Conservation (phyloP, 768 basidiomycete species). For the Suillus paluster region DNA sequence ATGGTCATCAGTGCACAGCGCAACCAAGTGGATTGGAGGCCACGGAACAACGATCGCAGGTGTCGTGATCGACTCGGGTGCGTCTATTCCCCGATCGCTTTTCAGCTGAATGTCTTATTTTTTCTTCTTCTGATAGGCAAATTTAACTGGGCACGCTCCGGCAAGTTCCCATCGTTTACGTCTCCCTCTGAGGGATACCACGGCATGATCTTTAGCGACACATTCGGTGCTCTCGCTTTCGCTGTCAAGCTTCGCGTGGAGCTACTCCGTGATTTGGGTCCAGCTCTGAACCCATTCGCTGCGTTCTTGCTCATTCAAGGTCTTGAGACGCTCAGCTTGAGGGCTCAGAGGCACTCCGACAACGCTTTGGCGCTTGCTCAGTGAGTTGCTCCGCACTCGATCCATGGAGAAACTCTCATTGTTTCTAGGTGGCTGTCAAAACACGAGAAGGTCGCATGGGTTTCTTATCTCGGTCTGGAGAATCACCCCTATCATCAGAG, state of each 20-base stretch:
- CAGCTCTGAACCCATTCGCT: conserved; percentile 56
- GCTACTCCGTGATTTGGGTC: conserved; percentile 57
- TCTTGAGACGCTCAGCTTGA: conserved; percentile 64
- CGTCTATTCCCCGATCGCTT: conserved; percentile 17
- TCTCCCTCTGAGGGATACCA: conserved; percentile 62
- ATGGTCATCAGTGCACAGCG: conserved; percentile 48
- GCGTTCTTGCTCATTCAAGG: conserved; percentile 65
- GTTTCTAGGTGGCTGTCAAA: conserved; percentile 53
- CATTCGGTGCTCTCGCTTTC: conserved; percentile 55
- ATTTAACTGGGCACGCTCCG: conserved; percentile 58
- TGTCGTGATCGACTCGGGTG: conserved; percentile 62
- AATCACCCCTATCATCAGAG: conserved; percentile 62
- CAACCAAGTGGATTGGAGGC: conserved; percentile 72
- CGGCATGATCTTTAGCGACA: conserved; percentile 53
- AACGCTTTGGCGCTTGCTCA: conserved; percentile 60
- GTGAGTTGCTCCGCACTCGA: conserved; percentile 20
- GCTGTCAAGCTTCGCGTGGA: conserved; percentile 56
- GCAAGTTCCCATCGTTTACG: conserved; percentile 61
- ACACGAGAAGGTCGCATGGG: conserved; percentile 74
- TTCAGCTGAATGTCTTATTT: background rate
- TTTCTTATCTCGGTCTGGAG: conserved; percentile 74
- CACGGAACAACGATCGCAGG: conserved; percentile 73
- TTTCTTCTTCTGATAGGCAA: conserved; percentile 46
- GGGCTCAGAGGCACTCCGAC: conserved; percentile 59
- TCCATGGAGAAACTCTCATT: background rate